Evolutionary conservation across 805 yeast genomes (phyloP).

Genomic region (Wickerhamomyces strasburgensis): DNA sequence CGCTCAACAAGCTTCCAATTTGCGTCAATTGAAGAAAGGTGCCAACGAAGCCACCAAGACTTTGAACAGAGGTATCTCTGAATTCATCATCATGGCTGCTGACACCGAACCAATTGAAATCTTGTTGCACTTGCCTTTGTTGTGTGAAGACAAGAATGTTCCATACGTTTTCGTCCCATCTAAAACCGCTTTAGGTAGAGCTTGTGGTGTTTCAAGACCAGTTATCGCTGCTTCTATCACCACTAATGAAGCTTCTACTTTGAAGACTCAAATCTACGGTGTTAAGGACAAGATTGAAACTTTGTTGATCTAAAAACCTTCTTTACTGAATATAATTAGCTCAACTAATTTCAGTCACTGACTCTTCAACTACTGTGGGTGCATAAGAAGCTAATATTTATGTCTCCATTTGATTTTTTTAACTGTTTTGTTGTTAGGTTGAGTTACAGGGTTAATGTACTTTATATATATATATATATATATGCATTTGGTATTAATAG

Average conservation of each 20-base stretch:
- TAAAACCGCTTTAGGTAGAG: constrained; percentile 98
- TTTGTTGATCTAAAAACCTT: constrained; percentile 84
- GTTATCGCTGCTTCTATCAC: constrained; percentile 98
- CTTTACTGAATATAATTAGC: no score
- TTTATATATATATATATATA: not conserved
- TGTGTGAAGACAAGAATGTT: constrained; percentile 99
- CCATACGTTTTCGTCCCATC: constrained; percentile 99
- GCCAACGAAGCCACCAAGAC: constrained; percentile 99
- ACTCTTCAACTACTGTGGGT: no score
- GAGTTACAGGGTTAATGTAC: not conserved
- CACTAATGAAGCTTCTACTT: constrained; percentile 95
- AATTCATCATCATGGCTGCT: constrained; percentile 99
- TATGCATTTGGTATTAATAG: no score
- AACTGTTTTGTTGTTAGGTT: not conserved
- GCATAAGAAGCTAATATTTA: no score
- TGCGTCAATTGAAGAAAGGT: constrained; percentile 98
- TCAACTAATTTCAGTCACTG: no score
- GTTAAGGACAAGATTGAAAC: constrained; percentile 99
- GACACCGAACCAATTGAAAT: constrained; percentile 99
- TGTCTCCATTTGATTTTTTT: not conserved
- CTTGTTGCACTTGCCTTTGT: constrained; percentile 91
- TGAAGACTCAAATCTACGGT: constrained; percentile 93
- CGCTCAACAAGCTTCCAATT: constrained; percentile 95
- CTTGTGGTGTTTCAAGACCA: constrained; percentile 99
- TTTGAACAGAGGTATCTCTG: constrained; percentile 98